These are phyloP conservation scores for Cladophialophora immunda DNA, from an alignment of 2,329 filamentous ascomycete genomes.

Conservation along the genomic window DNA sequence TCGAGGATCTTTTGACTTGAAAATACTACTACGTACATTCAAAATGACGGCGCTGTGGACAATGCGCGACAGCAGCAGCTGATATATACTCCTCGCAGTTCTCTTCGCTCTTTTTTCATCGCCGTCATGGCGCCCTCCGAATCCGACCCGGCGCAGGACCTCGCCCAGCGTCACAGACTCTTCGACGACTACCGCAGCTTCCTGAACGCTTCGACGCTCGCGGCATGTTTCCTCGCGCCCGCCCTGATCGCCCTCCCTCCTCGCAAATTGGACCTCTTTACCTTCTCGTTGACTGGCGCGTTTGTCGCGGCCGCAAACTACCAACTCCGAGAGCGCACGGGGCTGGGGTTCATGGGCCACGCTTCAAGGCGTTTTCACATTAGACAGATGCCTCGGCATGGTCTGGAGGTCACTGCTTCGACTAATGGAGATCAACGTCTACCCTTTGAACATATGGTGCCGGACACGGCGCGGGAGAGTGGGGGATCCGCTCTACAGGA, in stretches of 20 bases:
- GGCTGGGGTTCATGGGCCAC: conserved; percentile 49
- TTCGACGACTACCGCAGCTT: conserved; percentile 34
- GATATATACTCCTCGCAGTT: neutral
- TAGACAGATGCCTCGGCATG: conserved; percentile 1
- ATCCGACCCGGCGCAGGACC: conserved; percentile 1
- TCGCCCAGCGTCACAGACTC: conserved; percentile 21
- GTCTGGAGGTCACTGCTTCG: conserved; percentile 27
- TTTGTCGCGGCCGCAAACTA: conserved; percentile 62
- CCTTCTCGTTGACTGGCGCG: conserved; percentile 60
- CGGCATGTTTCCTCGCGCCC: conserved; percentile 62
- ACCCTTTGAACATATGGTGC: conserved; percentile 40
- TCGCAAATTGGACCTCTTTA: conserved; percentile 69
- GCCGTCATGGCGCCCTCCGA: conserved; percentile 12
- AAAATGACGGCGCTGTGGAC: neutral
- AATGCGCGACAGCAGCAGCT: neutral
- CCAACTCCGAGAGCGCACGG: conserved; percentile 53
- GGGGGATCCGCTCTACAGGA: conserved; percentile 27
- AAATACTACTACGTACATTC: neutral
- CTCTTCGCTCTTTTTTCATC: neutral
- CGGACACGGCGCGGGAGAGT: conserved; percentile 12
- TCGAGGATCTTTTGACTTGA: neutral
- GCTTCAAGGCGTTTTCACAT: conserved; percentile 28
- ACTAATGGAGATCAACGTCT: conserved; percentile 34
- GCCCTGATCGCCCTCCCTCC: conserved; percentile 65
- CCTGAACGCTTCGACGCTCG: conserved; percentile 56